These are phyloP conservation scores for Hsuehochloa calcarea DNA, from an alignment of 176 grass and related monocot species.

Conservation along the genomic window DNA sequence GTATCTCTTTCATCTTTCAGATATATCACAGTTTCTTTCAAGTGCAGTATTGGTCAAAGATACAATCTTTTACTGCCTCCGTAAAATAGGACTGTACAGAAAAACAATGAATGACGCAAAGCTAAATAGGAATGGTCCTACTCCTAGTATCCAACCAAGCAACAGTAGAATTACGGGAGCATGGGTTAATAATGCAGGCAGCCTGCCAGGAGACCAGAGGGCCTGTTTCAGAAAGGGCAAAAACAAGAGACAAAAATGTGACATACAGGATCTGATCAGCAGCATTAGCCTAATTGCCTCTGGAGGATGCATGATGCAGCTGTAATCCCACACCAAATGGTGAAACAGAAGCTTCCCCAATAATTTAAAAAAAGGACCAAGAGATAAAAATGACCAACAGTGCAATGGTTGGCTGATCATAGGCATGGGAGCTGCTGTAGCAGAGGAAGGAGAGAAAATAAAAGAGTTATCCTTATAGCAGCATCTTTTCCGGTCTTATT, in stretches of 20 bases:
- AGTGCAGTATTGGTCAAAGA: background rate
- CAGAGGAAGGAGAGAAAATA: background rate
- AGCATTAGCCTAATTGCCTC: background rate
- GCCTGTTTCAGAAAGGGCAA: conserved; percentile 12
- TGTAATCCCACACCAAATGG: background rate
- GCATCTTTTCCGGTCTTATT: background rate
- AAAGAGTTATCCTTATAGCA: background rate
- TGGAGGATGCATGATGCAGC: background rate
- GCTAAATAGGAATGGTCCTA: background rate
- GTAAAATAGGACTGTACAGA: background rate
- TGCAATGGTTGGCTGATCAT: background rate
- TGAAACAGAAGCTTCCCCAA: conserved; percentile 11
- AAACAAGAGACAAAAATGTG: background rate
- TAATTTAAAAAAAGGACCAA: background rate
- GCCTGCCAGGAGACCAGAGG: conserved; percentile 13
- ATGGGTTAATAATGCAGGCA: conserved; percentile 14
- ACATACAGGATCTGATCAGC: background rate
- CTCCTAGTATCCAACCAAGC: background rate
- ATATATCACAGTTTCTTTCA: background rate
- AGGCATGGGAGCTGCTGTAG: background rate
- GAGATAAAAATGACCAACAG: background rate
- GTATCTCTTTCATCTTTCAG: background rate
- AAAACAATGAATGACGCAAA: background rate
- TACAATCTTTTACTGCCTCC: background rate
- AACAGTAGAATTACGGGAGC: background rate